Evolutionary conservation across 768 basidiomycete species (phyloP).

Genomic region (Phaffia tasmanica): DNA sequence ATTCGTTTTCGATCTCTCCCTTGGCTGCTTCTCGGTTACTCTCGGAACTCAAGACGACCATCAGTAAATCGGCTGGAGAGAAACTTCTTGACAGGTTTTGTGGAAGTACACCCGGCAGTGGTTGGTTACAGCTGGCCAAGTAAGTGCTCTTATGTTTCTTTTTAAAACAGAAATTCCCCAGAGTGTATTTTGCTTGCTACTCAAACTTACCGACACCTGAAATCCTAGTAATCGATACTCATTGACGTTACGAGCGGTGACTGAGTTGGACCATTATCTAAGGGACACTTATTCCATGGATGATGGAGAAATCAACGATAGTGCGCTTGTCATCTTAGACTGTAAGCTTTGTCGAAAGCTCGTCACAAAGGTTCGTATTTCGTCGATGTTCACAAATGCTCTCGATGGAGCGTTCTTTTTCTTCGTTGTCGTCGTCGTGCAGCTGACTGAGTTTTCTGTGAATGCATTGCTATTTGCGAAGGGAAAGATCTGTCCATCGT

Average conservation of each 20-base stretch:
- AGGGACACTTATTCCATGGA: conserved; percentile 62
- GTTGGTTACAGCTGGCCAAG: conserved; percentile 48
- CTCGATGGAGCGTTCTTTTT: background rate
- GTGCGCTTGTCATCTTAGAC: background rate
- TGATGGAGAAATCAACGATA: conserved; percentile 29
- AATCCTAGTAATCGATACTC: conserved; percentile 49
- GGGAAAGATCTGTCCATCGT: conserved; percentile 5
- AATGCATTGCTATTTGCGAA: background rate
- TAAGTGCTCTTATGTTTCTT: conserved; percentile 55
- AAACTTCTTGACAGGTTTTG: conserved; percentile 64
- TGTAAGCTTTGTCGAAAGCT: background rate
- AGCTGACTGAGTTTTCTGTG: background rate
- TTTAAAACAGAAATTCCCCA: background rate
- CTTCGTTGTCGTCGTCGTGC: background rate
- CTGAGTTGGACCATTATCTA: conserved; percentile 65
- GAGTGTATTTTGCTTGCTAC: background rate
- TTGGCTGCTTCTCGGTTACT: conserved; percentile 65
- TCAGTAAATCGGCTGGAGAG: conserved; percentile 68
- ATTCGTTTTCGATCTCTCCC: conserved; percentile 65
- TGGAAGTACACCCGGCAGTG: conserved; percentile 44
- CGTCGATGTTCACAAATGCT: background rate
- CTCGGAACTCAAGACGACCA: conserved; percentile 42
- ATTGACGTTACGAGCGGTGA: conserved; percentile 47
- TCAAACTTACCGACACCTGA: conserved; percentile 7
- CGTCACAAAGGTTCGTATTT: background rate